These are phyloP conservation scores for Hymenotorrendiella dingleyae DNA, from an alignment of 2,329 filamentous ascomycete species.

Conservation along the genomic window DNA sequence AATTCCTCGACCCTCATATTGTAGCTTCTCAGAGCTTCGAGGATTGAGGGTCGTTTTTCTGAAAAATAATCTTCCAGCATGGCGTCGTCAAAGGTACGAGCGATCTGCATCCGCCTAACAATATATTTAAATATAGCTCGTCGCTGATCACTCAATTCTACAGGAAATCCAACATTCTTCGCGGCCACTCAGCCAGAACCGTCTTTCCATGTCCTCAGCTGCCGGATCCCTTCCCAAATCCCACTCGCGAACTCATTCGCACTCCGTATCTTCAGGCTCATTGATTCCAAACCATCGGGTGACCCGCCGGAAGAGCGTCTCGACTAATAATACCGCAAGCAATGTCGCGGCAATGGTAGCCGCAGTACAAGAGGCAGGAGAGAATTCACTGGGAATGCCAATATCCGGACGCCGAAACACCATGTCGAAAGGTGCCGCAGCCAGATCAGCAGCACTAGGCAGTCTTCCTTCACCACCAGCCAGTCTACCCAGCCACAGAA, in stretches of 20 bases:
- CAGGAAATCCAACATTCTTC: constrained; percentile 61
- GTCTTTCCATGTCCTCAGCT: constrained; percentile 52
- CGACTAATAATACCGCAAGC: constrained; percentile 58
- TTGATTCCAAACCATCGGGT: constrained; percentile 80
- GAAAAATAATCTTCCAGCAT: constrained; percentile 38
- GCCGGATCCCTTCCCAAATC: constrained; percentile 49
- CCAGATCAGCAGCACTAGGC: constrained; percentile 46
- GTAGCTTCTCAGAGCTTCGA: constrained; percentile 31
- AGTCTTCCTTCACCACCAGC: constrained; percentile 60
- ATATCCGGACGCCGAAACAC: constrained; percentile 61
- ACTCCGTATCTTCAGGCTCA: constrained; percentile 71
- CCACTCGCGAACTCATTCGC: constrained; percentile 62
- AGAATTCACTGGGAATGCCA: constrained; percentile 51
- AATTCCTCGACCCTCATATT: constrained; percentile 30
- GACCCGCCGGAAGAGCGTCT: constrained; percentile 88
- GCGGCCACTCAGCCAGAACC: constrained; percentile 60
- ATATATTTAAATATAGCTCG: constrained; percentile 28
- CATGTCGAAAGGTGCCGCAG: constrained; percentile 58
- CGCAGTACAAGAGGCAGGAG: constrained; percentile 59
- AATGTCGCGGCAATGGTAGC: constrained; percentile 73
- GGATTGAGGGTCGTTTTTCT: constrained; percentile 30
- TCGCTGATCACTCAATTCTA: constrained; percentile 27
- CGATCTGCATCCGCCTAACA: constrained; percentile 20
- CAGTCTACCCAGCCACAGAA: constrained; percentile 55
- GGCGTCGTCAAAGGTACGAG: constrained; percentile 57